These are phyloP conservation scores for Alnus glutinosa DNA, from an alignment of 306 rosid genomes.

Conservation along the genomic window DNA sequence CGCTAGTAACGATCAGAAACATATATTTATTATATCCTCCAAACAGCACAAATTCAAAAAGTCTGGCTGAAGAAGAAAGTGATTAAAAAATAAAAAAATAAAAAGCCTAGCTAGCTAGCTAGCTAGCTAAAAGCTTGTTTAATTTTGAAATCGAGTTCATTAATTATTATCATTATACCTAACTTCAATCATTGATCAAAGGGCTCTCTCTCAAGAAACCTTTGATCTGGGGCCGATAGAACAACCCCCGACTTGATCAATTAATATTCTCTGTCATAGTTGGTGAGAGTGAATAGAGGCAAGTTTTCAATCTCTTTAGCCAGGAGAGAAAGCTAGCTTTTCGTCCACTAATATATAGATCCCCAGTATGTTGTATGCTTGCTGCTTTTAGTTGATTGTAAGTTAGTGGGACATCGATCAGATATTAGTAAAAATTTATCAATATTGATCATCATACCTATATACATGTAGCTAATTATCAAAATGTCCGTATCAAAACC, in stretches of 20 bases:
- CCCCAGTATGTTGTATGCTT: not conserved
- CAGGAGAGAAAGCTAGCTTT: not conserved
- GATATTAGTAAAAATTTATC: not conserved
- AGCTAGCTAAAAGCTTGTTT: conserved; percentile 5
- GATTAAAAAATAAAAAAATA: no score
- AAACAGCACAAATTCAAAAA: conserved; percentile 17
- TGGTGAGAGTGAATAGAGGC: conserved; percentile 24
- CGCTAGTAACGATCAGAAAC: not conserved
- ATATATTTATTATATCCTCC: not conserved
- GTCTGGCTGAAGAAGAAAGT: not conserved
- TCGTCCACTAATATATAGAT: no score
- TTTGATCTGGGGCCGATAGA: conserved; percentile 19
- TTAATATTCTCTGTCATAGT: conserved; percentile 3
- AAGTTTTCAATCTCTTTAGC: conserved; percentile 7
- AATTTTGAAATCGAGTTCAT: not conserved
- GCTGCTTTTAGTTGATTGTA: conserved; percentile 10
- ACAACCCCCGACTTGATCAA: conserved; percentile 23
- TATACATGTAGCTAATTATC: not conserved
- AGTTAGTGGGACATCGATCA: not conserved
- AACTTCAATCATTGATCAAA: conserved; percentile 8
- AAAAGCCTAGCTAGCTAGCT: no score
- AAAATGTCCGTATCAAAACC: conserved; percentile 15
- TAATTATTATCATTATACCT: not conserved
- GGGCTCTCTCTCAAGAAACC: conserved; percentile 20
- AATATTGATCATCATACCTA: not conserved